Evolutionary conservation across 345 rosid genomes (phyloP), one percentile per base, ranked within the genome.

Genomic region (Erucastrum elatum): DNA sequence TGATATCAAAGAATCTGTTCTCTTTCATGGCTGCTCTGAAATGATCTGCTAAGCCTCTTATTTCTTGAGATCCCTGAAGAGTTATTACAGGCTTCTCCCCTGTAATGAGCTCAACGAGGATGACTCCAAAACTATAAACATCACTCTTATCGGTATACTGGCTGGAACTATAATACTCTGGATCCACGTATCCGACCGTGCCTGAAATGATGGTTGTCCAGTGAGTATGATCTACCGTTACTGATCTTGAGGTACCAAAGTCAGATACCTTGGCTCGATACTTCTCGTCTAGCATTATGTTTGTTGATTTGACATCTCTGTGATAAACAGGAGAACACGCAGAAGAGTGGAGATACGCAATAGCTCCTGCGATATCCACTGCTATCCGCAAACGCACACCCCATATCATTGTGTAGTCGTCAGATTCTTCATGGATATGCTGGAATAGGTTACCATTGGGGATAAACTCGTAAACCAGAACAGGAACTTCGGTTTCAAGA

Each of bases 401-500:
- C 70, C 70, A 66, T 10, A 66, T 66, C 70, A 66, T 39, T 1
- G 55, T 21, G 55, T 66, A 66, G 7, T 66, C 55, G 11, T 37
- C 70, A 11, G 10, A 66, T 39, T 66, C 70, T 39, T 66, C 70
- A 39, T 66, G 70, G 55, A 66, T 66, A 0, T 66, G 70, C 1
- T 66, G 55, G 10, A 39, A 66, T 21, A 66, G 70, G 55, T 66
- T 66, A 10, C 70, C 70, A 1, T 66, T 66, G 16, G 53, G 70
- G 31, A 66, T 66, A 21, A 75, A 75, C 73, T 84, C 87, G 6
- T 84, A 84, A 27, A 85, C 87, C 51, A 87, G 26, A 46, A 84
- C 4, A 3, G 86, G 90, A 16, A 84, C 87, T 2, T 58, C 56
- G 0, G 82, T 86, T 67, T 86, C 89, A 21, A 86, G 70, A 66